Conservation (phyloP, 345 rosid species). For the Rubroshorea leprosula region DNA sequence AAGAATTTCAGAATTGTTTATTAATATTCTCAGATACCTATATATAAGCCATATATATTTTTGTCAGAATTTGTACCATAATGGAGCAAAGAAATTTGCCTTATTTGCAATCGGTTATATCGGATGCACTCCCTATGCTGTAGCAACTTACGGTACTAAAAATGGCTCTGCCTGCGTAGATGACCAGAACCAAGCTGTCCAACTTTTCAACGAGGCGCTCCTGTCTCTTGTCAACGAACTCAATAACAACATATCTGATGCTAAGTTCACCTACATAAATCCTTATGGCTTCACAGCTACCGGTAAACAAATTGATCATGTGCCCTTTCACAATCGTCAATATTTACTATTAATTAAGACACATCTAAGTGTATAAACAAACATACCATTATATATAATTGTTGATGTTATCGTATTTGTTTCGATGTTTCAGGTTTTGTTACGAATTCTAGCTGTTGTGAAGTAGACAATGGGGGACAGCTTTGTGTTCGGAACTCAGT, state of each 20-base stretch:
- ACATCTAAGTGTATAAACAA: too few species aligned
- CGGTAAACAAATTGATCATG: background rate
- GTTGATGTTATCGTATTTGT: background rate
- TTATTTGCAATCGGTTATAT: constrained; percentile 28
- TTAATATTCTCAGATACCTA: too few species aligned
- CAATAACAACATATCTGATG: constrained; percentile 20
- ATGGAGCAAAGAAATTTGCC: constrained; percentile 36
- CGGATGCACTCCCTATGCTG: constrained; percentile 35
- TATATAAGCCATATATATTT: too few species aligned
- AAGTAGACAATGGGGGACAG: constrained; percentile 17
- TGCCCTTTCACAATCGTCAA: too few species aligned
- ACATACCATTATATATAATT: too few species aligned
- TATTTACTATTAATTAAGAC: too few species aligned
- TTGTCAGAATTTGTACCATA: constrained; percentile 11
- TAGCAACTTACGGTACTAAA: constrained; percentile 13
- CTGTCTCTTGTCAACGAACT: constrained; percentile 23
- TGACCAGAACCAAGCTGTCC: constrained; percentile 20
- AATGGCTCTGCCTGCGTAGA: constrained; percentile 24
- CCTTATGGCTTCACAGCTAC: background rate
- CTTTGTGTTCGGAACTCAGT: constrained; percentile 23
- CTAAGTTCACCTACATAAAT: constrained; percentile 30
- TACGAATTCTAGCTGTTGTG: constrained; percentile 25
- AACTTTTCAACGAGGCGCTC: constrained; percentile 29
- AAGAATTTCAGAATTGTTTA: too few species aligned
- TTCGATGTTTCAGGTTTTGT: constrained; percentile 18